Conservation (phyloP, 1,139 yeast genomes). For the Suhomyces bolitotheri region DNA sequence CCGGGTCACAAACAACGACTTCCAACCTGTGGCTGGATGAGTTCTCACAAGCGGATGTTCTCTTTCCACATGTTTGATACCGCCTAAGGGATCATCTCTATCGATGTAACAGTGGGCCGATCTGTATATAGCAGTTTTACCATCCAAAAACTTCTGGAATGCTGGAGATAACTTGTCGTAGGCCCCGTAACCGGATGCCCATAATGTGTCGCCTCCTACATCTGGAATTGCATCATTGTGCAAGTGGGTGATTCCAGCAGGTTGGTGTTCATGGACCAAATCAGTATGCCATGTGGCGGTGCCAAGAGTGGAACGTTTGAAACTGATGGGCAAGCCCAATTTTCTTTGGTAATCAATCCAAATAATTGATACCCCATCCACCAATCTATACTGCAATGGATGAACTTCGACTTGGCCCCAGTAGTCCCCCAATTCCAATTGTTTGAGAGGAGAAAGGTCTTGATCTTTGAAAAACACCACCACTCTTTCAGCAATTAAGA, state of each 20-base stretch:
- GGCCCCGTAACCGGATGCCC: conserved; percentile 53
- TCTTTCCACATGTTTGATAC: conserved; percentile 43
- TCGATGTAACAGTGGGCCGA: conserved; percentile 48
- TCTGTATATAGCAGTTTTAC: conserved; percentile 46
- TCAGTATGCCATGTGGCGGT: conserved; percentile 50
- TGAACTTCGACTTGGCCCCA: conserved; percentile 48
- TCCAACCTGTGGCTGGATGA: conserved; percentile 58
- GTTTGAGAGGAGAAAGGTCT: conserved; percentile 45
- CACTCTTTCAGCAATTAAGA: conserved; percentile 45
- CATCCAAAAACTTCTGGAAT: conserved; percentile 48
- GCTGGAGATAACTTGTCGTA: conserved; percentile 53
- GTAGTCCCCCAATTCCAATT: conserved; percentile 45
- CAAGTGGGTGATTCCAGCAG: conserved; percentile 50
- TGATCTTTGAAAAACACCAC: conserved; percentile 47
- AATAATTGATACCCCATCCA: conserved; percentile 48
- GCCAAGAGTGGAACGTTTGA: conserved; percentile 34
- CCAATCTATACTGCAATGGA: conserved; percentile 39
- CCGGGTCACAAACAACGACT: conserved; percentile 47
- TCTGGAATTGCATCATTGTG: conserved; percentile 47
- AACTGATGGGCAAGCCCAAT: conserved; percentile 26
- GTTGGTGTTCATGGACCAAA: conserved; percentile 47
- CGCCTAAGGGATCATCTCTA: conserved; percentile 42
- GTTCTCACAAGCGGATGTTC: conserved; percentile 51
- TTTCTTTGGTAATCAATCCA: conserved; percentile 49
- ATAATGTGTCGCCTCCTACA: conserved; percentile 51